Conservation (phyloP, 139 green algal species). For the Edaphochlamys debaryana region DNA sequence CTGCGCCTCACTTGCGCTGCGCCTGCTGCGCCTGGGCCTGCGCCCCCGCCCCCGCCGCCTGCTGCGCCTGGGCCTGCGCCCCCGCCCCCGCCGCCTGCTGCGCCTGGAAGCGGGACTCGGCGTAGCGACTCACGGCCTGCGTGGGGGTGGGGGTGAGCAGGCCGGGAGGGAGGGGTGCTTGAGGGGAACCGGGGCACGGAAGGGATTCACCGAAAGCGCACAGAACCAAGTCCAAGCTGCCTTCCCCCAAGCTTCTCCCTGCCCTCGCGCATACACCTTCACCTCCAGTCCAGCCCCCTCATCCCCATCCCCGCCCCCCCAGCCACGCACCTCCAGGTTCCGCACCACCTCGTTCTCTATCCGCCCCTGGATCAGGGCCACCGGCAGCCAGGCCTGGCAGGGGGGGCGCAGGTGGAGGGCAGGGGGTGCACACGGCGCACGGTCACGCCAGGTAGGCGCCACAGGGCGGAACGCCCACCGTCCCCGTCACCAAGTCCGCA, state of each 20-base stretch:
- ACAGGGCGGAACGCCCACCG: no score
- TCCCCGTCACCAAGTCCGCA: no score
- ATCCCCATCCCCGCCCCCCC: conserved; percentile 54
- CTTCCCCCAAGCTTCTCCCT: not conserved
- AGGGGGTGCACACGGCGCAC: not conserved
- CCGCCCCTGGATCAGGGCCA: conserved; percentile 73
- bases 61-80: no score
- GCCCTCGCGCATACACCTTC: not conserved
- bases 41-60: no score
- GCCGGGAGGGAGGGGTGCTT: not conserved
- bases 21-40: no score
- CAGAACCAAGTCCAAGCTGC: not conserved
- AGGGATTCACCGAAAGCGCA: not conserved
- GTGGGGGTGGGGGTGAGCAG: not conserved
- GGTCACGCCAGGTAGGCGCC: no score
- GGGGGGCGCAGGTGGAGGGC: not conserved
- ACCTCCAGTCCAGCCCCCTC: conserved; percentile 15
- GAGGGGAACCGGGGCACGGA: no score
- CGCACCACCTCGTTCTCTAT: conserved; percentile 72
- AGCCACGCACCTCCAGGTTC: conserved; percentile 79
- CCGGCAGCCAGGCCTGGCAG: conserved; percentile 74
- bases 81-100: no score
- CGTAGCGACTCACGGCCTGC: not conserved
- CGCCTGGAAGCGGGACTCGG: not conserved
- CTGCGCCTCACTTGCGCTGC: no score